Evolutionary conservation across 345 rosid genomes (phyloP).

Genomic region (Chamaenerion angustifolium): DNA sequence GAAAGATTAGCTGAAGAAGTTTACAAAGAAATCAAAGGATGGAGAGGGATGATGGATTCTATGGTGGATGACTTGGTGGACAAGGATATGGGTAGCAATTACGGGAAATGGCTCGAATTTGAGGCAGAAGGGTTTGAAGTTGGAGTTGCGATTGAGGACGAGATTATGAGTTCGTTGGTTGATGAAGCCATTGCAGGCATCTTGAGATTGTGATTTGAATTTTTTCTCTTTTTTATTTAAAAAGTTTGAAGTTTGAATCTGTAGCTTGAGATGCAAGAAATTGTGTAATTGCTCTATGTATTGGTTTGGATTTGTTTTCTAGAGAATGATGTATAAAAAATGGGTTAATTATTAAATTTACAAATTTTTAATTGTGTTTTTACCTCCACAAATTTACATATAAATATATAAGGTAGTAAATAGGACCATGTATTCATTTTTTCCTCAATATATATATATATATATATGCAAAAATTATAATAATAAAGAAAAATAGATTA

Average conservation of each 20-base stretch:
- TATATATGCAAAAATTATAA: too few relatives aligned
- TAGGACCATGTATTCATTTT: too few relatives aligned
- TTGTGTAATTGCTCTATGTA: too few relatives aligned
- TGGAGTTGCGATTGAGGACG: slow-evolving; percentile 45
- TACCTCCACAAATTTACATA: too few relatives aligned
- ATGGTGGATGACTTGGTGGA: slow-evolving; percentile 89
- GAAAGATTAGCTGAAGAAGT: slow-evolving; percentile 54
- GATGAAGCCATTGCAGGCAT: slow-evolving; percentile 52
- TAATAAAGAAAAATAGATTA: too few relatives aligned
- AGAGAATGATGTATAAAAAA: not conserved
- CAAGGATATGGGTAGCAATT: slow-evolving; percentile 70
- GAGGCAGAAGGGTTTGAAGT: slow-evolving; percentile 51
- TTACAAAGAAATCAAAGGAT: slow-evolving; percentile 49
- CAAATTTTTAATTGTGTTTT: too few relatives aligned
- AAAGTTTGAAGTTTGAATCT: too few relatives aligned
- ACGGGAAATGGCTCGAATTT: slow-evolving; percentile 75
- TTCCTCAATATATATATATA: too few relatives aligned
- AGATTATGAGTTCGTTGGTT: slow-evolving; percentile 41
- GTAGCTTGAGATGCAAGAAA: too few relatives aligned
- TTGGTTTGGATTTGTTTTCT: not conserved
- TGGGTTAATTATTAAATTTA: too few relatives aligned
- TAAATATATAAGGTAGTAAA: too few relatives aligned
- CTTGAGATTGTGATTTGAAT: slow-evolving; percentile 4
- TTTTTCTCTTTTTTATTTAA: not conserved
- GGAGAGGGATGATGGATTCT: slow-evolving; percentile 59